A percentile compares a stretch with the other conserved stretches of the same genome.
These are phyloP conservation scores for Gossypium davidsonii DNA, from an alignment of 441 rosid species.

Conservation along the genomic window DNA sequence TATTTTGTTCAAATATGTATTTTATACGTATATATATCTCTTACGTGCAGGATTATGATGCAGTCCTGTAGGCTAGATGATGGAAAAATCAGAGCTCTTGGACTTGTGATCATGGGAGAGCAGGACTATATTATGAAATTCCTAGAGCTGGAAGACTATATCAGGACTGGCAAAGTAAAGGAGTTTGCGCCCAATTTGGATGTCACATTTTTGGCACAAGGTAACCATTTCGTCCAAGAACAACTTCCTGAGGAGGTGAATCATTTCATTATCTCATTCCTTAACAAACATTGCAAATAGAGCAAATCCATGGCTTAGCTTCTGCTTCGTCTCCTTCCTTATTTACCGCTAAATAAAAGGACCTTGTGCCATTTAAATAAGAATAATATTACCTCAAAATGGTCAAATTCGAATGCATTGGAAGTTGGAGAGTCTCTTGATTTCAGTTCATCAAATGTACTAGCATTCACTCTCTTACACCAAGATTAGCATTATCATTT, in stretches of 20 bases:
- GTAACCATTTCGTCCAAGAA: slow-evolving; percentile 55
- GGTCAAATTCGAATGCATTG: neutral
- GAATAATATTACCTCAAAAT: neutral
- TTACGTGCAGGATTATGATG: neutral
- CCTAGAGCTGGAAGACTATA: slow-evolving; percentile 38
- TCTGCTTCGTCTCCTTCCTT: neutral
- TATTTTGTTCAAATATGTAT: neutral
- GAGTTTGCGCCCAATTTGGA: slow-evolving; percentile 26
- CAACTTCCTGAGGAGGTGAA: slow-evolving; percentile 48
- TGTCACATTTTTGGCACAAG: slow-evolving; percentile 33
- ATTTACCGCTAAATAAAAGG: neutral
- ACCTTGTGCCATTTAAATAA: neutral
- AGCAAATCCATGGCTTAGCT: neutral
- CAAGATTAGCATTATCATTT: neutral
- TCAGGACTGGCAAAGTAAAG: slow-evolving; percentile 30
- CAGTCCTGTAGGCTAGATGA: slow-evolving; percentile 12
- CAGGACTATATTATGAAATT: slow-evolving; percentile 39
- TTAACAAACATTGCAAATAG: slow-evolving; percentile 18
- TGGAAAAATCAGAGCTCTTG: slow-evolving; percentile 27
- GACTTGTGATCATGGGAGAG: slow-evolving; percentile 39
- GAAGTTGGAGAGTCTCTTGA: neutral
- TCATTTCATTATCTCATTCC: slow-evolving; percentile 40
- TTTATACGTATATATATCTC: too few species aligned
- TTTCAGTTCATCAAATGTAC: neutral
- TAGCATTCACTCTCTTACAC: neutral